Evolutionary conservation across 495 filamentous ascomycete genomes (phyloP), one percentile per base, ranked within the genome.

Genomic region (Penicillium roqueforti): DNA sequence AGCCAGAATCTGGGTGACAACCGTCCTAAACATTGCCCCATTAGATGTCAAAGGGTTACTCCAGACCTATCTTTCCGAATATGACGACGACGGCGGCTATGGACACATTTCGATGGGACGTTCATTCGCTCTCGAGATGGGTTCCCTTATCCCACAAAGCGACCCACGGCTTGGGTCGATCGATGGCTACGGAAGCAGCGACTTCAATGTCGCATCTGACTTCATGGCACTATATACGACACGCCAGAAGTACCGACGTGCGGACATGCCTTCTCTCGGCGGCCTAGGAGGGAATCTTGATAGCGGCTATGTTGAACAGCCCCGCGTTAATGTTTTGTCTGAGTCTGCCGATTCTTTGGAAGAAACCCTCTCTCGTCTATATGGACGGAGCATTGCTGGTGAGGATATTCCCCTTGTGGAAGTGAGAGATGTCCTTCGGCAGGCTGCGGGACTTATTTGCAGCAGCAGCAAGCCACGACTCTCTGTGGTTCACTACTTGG

Each of bases 191-290:
- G 81, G 85, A 10, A 80, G 83, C 28, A 81, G 80, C 18, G 83
- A 83, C 42, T 83, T 95, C 56, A 93, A 97, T 60, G 86, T 91
- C 13, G 92, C 90, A 11, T 97, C 92, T 13, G 91, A 96, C 67
- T 96, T 98, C 60, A 86, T 97, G 65, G 88, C 91, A 29, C 90
- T 97, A 64, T 97, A 97, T 63, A 97, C 92, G n/a, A 93, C 88
- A 20, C 88, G 93, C 8, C 95, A 97, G 65, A 91, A 91, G 60
- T 97, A 97, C 66, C 83, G 88, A 26, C 88, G 88, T 55, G 80
- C 86, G 13, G 89, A 95, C 62, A 72, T 83, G 10, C 65, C 86
- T 34, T 40, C 47, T 11, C 49, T 53, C n/a, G 47, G 66, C 26
- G 50, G 42, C 29, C 13, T 55, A 10, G 51, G 52, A 11, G 48